Base-by-base conservation (phyloP, 257 asterid genomes). In the Nicotiana undulata region DNA sequence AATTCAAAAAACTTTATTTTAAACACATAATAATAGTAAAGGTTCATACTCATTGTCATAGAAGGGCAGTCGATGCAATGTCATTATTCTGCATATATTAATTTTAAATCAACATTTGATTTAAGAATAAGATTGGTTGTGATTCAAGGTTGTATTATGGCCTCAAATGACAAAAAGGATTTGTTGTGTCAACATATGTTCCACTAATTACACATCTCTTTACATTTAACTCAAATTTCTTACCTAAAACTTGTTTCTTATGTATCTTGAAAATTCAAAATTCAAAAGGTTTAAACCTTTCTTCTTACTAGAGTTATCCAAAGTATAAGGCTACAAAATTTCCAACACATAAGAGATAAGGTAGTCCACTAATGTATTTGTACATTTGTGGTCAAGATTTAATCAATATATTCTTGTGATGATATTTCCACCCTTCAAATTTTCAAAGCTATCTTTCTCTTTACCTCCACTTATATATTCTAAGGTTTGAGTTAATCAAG, bases 111-210 rank as follows among this genome's bases (percentile, higher is more conserved):
- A 20, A 68, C 15, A 4, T 2, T 68, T 68, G 29, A 1, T 28
- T 20, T 3, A 40, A 40, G 12, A 5, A 40, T 68, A 40, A 67
- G 76, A 67, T n/a, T 44, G 77, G 77, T 20, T 70, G 58, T 20
- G 20, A 70, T 44, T 70, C 58, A 70, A 70, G 58, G 34, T 15
- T 20, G 34, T 20, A 12, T 40, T 70, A 12, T 44, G 20, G 58
- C 58, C 77, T 20, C 77, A 70, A 3, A 40, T 20, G 7, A 68
- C 58, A 40, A 22, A 22, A 46, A 72, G 59, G 40, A 13, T 22
- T 44, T 72, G 15, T 72, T 46, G 78, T 72, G 78, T 72, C 78
- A 44, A 46, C 4, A 44, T 70, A 29, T 70, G 77, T 70, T 70
- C 59, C 77, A 70, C 78, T 72, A 72, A 46, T 24, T 24, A 72